A percentile compares a stretch with the other conserved stretches of the same genome.
These are phyloP conservation scores for Aechmea fasciata DNA, from an alignment of 176 grass and related monocot species.

Conservation along the genomic window DNA sequence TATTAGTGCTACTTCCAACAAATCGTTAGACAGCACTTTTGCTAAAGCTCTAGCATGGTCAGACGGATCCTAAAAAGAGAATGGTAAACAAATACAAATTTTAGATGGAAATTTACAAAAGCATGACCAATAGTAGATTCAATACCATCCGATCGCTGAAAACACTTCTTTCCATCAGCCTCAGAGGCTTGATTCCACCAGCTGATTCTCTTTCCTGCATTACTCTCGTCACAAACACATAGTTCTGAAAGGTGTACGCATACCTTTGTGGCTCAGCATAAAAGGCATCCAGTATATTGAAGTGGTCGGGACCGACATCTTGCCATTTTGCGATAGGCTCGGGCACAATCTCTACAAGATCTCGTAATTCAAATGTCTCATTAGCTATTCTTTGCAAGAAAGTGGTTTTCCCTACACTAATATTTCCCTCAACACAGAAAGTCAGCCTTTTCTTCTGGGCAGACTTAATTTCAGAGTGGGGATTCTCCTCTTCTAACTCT, in stretches of 20 bases:
- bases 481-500: conserved; percentile 44
- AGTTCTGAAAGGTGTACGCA: conserved; percentile 97
- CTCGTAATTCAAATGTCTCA: conserved; percentile 87
- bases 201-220: conserved; percentile 98
- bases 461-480: conserved; percentile 16
- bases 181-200: conserved; percentile 81
- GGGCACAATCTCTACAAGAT: conserved; percentile 92
- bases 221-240: conserved; percentile 91
- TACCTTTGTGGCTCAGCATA: conserved; percentile 87
- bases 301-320: conserved; percentile 87
- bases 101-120: too few species aligned
- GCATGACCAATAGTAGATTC: background rate
- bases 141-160: conserved; percentile 95
- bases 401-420: conserved; percentile 91
- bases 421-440: conserved; percentile 98
- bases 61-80: too few species aligned
- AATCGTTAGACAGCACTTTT: too few species aligned
- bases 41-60: too few species aligned
- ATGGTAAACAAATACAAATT: too few species aligned
- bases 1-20: too few species aligned
- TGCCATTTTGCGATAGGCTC: conserved; percentile 92
- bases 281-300: conserved; percentile 90
- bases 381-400: conserved; percentile 94
- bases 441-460: conserved; percentile 65
- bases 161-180: conserved; percentile 97